These are phyloP conservation scores for Thalassiosira allenii DNA, from an alignment of 352 stramenopile species.

Conservation along the genomic window DNA sequence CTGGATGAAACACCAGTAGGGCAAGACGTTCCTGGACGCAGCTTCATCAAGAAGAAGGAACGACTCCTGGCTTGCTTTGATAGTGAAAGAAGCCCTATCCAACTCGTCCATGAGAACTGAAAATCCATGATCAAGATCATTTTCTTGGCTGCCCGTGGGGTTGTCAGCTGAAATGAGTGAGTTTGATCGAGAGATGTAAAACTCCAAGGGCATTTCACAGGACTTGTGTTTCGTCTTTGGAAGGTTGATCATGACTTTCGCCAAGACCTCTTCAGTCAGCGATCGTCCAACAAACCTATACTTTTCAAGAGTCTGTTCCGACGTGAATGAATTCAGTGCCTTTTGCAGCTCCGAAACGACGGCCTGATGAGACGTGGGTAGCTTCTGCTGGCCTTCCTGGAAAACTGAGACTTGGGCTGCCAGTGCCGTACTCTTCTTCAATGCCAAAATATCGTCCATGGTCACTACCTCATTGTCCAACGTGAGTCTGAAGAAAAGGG, in stretches of 20 bases:
- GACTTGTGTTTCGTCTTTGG: slow-evolving; percentile 61
- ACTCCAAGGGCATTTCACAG: slow-evolving; percentile 66
- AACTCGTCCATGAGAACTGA: slow-evolving; percentile 62
- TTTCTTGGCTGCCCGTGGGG: slow-evolving; percentile 62
- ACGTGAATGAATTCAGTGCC: slow-evolving; percentile 74
- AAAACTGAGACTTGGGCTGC: slow-evolving; percentile 68
- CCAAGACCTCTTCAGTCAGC: slow-evolving; percentile 57
- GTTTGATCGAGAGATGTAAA: slow-evolving; percentile 75
- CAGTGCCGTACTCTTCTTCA: slow-evolving; percentile 64
- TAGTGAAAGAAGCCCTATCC: slow-evolving; percentile 39
- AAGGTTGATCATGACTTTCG: slow-evolving; percentile 72
- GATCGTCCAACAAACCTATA: slow-evolving; percentile 47
- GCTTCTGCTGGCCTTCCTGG: slow-evolving; percentile 4
- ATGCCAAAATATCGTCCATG: slow-evolving; percentile 53
- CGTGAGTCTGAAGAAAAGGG: slow-evolving; percentile 75
- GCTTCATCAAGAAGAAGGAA: slow-evolving; percentile 61
- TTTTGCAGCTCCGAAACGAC: slow-evolving; percentile 63
- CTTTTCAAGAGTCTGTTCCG: slow-evolving; percentile 78
- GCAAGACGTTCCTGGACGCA: slow-evolving; percentile 42
- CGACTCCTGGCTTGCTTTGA: slow-evolving; percentile 49
- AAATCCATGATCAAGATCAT: slow-evolving; percentile 71
- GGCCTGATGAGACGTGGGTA: slow-evolving; percentile 55
- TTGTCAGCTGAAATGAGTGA: slow-evolving; percentile 66
- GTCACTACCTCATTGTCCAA: slow-evolving; percentile 56
- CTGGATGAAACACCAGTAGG: slow-evolving; percentile 79